Conservation (phyloP, 306 rosid genomes). For the Corylus heterophylla region DNA sequence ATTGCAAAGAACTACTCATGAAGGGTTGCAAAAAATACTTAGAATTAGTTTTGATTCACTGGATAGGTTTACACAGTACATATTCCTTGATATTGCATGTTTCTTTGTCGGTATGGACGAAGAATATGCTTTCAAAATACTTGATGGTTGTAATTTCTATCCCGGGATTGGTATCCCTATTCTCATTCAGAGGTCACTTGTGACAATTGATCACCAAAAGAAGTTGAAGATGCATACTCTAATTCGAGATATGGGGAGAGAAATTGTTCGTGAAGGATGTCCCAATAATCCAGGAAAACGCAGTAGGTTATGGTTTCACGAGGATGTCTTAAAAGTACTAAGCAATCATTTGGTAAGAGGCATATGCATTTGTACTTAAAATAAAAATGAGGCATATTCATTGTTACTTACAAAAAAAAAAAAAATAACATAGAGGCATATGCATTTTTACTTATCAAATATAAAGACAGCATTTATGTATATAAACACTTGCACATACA, state of each 20-base stretch:
- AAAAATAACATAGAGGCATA: no score
- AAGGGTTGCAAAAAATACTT: constrained; percentile 25
- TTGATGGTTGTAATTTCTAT: constrained; percentile 31
- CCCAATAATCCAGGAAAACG: constrained; percentile 15
- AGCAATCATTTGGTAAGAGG: no score
- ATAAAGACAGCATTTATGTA: no score
- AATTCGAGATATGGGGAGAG: constrained; percentile 29
- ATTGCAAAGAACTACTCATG: constrained; percentile 24
- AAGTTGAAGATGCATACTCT: constrained; percentile 27
- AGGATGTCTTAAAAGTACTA: no score
- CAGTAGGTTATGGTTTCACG: constrained; percentile 22
- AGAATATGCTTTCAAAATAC: constrained; percentile 11
- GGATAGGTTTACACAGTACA: constrained; percentile 10
- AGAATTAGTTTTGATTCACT: constrained; percentile 29
- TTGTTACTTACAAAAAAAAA: no score
- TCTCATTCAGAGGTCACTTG: constrained; percentile 28
- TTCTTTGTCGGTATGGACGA: constrained; percentile 38
- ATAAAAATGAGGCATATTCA: no score
- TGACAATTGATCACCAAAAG: constrained; percentile 14
- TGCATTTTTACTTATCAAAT: no score
- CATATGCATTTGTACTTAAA: no score
- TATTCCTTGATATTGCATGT: constrained; percentile 45
- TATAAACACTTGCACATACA: no score
- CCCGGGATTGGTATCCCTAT: constrained; percentile 29
- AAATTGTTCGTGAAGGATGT: background rate